Conservation (phyloP, 2,329 filamentous ascomycete species). For the Penicillium brevicompactum region DNA sequence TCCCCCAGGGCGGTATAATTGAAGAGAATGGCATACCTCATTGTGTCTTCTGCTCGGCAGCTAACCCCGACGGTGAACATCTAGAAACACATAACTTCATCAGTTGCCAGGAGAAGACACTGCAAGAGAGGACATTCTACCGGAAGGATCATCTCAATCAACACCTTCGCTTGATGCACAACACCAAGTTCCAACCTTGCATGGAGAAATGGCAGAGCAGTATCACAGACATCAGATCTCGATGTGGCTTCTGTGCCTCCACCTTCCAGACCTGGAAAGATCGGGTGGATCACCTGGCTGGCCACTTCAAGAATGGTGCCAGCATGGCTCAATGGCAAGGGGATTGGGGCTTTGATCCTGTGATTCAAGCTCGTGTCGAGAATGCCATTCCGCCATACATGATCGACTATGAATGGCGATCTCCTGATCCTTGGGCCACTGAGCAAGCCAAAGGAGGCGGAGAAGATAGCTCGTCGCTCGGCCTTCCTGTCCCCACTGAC, state of each 20-base stretch:
- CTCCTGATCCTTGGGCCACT: conserved; percentile 36
- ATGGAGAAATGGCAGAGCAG: conserved; percentile 64
- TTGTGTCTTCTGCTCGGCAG: conserved; percentile 61
- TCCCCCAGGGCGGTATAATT: conserved; percentile 56
- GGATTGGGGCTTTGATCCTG: conserved; percentile 45
- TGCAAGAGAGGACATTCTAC: conserved; percentile 63
- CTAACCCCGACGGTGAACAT: conserved; percentile 58
- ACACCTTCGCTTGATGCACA: conserved; percentile 62
- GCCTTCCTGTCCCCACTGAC: conserved; percentile 34
- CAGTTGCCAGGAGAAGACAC: conserved; percentile 61
- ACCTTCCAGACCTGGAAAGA: conserved; percentile 48
- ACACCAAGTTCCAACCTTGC: conserved; percentile 54
- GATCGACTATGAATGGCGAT: conserved; percentile 36
- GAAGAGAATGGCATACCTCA: conserved; percentile 52
- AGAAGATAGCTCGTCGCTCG: conserved; percentile 12
- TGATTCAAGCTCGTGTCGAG: conserved; percentile 38
- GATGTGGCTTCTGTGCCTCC: conserved; percentile 48
- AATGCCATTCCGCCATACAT: conserved; percentile 41
- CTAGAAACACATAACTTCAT: conserved; percentile 62
- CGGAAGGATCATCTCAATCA: conserved; percentile 65
- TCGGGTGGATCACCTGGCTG: conserved; percentile 43
- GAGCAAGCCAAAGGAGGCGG: conserved; percentile 19
- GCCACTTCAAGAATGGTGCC: conserved; percentile 42
- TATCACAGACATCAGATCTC: conserved; percentile 55
- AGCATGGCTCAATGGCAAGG: conserved; percentile 45